Base-by-base conservation (phyloP, 164 flowering plant genomes). In the Piper betle region DNA sequence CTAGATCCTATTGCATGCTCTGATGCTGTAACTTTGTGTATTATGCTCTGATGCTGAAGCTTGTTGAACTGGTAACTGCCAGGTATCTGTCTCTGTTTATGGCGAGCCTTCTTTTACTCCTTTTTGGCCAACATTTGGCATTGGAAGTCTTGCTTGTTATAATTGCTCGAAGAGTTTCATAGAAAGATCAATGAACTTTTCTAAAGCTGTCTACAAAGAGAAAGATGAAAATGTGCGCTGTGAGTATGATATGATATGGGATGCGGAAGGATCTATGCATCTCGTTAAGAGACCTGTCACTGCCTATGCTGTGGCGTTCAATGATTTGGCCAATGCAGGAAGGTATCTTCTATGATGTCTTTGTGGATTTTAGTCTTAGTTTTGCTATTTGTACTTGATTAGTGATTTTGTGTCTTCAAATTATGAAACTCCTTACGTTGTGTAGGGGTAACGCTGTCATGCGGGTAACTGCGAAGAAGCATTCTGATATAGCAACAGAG, bases 221-320 rank as follows among this genome's bases (percentile, higher is more conserved):
- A 89, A 92, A 74, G 78, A 76, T 71, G 95, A 88, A 63, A 91
- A 88, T 75, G 87, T 82, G 39, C 68, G 72, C 60, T 80, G 81
- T 71, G 96, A 87, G 57, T 92, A 83, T 68, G 98, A 92, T 72
- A 81, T 80, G 91, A 66, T 89, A 20, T 92, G 98, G 98, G 95
- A 86, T 79, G 93, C 96, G 41, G 98, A 92, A 73, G 96, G 96
- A 53, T 68, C 83, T 3, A 85, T 89, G 93, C 96, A 89, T 73
- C 83, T 89, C 39, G 73, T 92, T 61, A 87, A 79, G 72, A 92
- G 80, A 79, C 33, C 76, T 11, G 13, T 59, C 13, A 68, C 74
- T 42, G 66, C 66, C 41, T 64, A 79, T 4, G 16, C 60, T 53
- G 18, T 61, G 61, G 48, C 39, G 67, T 52, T 78, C 48, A 77